Evolutionary conservation across 179 eudicot species (phyloP), one percentile per base, ranked within the genome.

Genomic region (Beta lomatogona): DNA sequence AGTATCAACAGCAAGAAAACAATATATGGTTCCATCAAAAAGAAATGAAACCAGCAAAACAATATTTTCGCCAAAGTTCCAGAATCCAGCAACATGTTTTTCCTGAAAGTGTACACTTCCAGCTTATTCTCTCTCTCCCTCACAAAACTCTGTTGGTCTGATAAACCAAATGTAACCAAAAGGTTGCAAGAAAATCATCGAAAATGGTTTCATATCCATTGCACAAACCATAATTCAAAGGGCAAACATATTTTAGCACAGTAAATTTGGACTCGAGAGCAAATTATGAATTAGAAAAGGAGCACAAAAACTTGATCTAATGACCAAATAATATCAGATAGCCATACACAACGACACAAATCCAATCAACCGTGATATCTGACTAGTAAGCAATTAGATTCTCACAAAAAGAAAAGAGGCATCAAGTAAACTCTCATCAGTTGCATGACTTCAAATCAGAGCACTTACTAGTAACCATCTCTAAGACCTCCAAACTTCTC

Each of bases 401-500:
- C 8, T 59, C 64, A 19, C 64, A 59, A 18, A 59, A 18, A 25
- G 28, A 59, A 59, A 59, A 59, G 12, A 21, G 66, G 16, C 18
- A 41, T 16, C n/a, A 41, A 41, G 21, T 18, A 41, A 68, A 68
- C 15, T 14, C 6, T 0, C 14, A 41, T 31, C 12, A 36, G 72
- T 15, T 68, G 52, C n/a, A 68, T 68, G 16, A 10, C 22, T 11
- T 31, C 67, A 31, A n/a, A 5, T 19, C 10, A n/a, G 3, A 53
- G 10, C 3, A 86, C 91, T 82, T 82, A 89, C 90, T 89, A 89
- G 66, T 89, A 89, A 50, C 92, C 92, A 81, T 89, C 92, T 60
- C 92, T 83, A 31, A 89, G 89, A 45, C 92, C 92, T 36, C 92
- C 92, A 79, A 89, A 89, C 55, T 90, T 91, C 87, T 91, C 93